Percentiles rank a stretch among this genome's conserved stretches.
Conservation (phyloP, 306 rosid species). For the Benincasa hispida region DNA sequence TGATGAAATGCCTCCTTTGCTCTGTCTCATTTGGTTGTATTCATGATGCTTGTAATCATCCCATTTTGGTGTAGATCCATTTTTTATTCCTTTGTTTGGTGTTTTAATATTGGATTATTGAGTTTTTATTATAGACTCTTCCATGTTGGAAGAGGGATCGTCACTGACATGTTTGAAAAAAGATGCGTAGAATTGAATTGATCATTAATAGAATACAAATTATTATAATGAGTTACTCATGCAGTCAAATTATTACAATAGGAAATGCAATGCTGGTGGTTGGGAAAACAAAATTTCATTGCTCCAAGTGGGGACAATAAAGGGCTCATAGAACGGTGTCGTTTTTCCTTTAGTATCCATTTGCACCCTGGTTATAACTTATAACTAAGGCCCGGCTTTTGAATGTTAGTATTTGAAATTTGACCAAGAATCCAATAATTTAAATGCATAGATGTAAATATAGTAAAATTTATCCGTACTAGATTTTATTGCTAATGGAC, state of each 20-base stretch:
- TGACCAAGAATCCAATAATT: too few species aligned
- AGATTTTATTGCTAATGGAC: too few species aligned
- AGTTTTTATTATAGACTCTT: background rate
- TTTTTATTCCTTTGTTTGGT: background rate
- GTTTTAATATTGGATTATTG: background rate
- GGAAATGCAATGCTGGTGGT: background rate
- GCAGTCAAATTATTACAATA: background rate
- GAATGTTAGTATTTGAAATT: too few species aligned
- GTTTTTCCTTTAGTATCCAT: background rate
- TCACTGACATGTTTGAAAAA: constrained; percentile 4
- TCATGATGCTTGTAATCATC: background rate
- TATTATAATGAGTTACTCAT: background rate
- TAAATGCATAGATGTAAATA: too few species aligned
- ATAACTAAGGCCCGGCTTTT: too few species aligned
- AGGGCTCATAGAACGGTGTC: background rate
- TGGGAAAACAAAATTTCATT: background rate
- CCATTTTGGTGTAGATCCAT: background rate
- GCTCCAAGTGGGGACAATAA: background rate
- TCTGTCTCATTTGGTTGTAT: background rate
- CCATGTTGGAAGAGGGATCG: background rate
- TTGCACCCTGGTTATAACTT: too few species aligned
- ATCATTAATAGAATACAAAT: background rate
- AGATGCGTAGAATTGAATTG: background rate
- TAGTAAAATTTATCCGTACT: too few species aligned
- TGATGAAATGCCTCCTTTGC: background rate